Conservation (phyloP, 352 stramenopile genomes). For the Thalassiosira hispida region DNA sequence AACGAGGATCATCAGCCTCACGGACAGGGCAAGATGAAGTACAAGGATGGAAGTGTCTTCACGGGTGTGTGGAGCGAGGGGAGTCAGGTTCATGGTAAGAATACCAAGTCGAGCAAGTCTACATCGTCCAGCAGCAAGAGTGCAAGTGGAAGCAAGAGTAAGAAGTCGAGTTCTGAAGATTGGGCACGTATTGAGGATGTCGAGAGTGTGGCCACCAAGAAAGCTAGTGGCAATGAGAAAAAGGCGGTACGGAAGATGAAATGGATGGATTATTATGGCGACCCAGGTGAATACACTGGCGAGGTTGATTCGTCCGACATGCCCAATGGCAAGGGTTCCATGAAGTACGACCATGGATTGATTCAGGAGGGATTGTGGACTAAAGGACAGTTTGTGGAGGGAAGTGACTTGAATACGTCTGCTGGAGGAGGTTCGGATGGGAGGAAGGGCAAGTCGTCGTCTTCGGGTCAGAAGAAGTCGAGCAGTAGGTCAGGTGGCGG, state of each 20-base stretch:
- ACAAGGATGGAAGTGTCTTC: constrained; percentile 41
- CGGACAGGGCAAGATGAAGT: constrained; percentile 56
- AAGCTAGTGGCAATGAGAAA: too few relatives aligned
- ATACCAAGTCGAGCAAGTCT: not conserved
- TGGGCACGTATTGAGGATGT: constrained; percentile 7
- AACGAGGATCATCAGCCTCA: constrained; percentile 49
- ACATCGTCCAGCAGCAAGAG: not conserved
- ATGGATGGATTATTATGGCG: constrained; percentile 57
- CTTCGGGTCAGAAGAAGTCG: too few relatives aligned
- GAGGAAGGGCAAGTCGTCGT: not conserved
- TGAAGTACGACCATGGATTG: constrained; percentile 60
- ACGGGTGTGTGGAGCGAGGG: constrained; percentile 42
- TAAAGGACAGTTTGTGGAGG: constrained; percentile 47
- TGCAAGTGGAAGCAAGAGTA: not conserved
- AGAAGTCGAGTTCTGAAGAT: constrained; percentile 4
- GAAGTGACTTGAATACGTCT: constrained; percentile 16
- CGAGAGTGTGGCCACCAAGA: too few relatives aligned
- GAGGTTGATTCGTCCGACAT: constrained; percentile 41
- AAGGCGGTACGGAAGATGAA: constrained; percentile 57
- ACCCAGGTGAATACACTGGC: constrained; percentile 47
- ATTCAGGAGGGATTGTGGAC: constrained; percentile 49
- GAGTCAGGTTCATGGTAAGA: constrained; percentile 39
- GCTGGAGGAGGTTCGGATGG: not conserved
- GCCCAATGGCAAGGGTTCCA: constrained; percentile 45
- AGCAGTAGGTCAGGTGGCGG: not conserved